Conservation (phyloP, 1,284 basidiomycete genomes). For the Anthracocystis walkeri region DNA sequence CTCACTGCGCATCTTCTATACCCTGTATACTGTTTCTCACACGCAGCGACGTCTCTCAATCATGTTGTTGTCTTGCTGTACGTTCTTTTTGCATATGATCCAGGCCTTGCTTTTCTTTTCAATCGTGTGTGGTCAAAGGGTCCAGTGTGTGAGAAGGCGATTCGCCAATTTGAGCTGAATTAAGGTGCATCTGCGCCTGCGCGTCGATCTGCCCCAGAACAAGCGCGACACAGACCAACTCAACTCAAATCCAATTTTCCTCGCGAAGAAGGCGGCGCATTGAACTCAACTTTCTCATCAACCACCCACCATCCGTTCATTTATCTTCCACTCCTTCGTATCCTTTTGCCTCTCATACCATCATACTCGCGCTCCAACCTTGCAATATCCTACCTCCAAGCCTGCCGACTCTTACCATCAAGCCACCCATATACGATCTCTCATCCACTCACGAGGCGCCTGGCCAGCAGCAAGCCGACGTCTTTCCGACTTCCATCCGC, state of each 20-base stretch:
- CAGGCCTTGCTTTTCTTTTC: background rate
- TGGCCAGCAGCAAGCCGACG: too few species aligned
- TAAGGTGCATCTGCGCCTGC: background rate
- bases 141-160: too few species aligned
- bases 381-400: too few species aligned
- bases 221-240: constrained; percentile 2
- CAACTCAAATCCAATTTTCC: background rate
- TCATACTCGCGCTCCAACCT: too few species aligned
- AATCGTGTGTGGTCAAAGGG: background rate
- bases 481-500: too few species aligned
- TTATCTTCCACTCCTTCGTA: background rate
- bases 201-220: background rate
- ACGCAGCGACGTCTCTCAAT: background rate
- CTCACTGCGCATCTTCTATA: constrained; percentile 8
- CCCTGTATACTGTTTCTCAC: constrained; percentile 3
- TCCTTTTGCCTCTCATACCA: background rate
- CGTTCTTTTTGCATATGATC: background rate
- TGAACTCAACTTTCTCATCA: background rate
- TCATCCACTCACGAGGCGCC: too few species aligned
- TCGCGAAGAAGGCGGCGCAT: background rate
- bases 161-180: too few species aligned
- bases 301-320: background rate
- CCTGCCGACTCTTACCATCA: background rate
- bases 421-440: too few species aligned
- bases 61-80: background rate